A percentile compares a stretch with the other conserved stretches of the same genome.
Evolutionary conservation across 176 grass and related monocot genomes (phyloP).

Genomic region (Avena sativa): DNA sequence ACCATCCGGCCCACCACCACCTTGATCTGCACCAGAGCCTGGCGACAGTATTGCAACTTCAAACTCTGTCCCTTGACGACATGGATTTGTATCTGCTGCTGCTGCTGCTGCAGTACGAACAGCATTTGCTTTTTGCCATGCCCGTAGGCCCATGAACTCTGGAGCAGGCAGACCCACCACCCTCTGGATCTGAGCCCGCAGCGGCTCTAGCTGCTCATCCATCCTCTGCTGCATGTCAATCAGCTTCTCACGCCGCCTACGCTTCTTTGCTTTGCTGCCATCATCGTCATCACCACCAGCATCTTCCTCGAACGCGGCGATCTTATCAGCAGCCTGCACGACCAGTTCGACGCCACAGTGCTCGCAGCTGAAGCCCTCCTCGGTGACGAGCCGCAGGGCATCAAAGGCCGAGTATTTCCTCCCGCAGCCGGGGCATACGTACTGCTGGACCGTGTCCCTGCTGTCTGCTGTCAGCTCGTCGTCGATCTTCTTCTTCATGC

Average conservation of each 20-base stretch:
- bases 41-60: constrained; percentile 55
- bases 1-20: constrained; percentile 42
- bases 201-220: constrained; percentile 75
- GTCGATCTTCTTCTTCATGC: constrained; percentile 71
- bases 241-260: neutral
- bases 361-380: neutral
- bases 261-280: neutral
- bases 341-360: neutral
- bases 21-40: constrained; percentile 46
- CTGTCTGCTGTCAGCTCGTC: constrained; percentile 61
- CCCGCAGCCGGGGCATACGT: constrained; percentile 60
- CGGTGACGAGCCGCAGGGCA: neutral
- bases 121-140: constrained; percentile 73
- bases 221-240: neutral
- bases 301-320: neutral
- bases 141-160: constrained; percentile 81
- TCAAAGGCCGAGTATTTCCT: constrained; percentile 1
- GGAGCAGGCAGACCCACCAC: constrained; percentile 82
- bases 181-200: constrained; percentile 64
- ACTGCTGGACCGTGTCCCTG: constrained; percentile 64
- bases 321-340: neutral
- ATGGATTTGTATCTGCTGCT: constrained; percentile 15
- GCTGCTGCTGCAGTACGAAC: constrained; percentile 34
- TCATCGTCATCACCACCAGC: neutral
- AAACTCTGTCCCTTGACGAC: constrained; percentile 61